Evolutionary conservation across 257 asterid genomes (phyloP).

Genomic region (Nicotiana noctiflora): DNA sequence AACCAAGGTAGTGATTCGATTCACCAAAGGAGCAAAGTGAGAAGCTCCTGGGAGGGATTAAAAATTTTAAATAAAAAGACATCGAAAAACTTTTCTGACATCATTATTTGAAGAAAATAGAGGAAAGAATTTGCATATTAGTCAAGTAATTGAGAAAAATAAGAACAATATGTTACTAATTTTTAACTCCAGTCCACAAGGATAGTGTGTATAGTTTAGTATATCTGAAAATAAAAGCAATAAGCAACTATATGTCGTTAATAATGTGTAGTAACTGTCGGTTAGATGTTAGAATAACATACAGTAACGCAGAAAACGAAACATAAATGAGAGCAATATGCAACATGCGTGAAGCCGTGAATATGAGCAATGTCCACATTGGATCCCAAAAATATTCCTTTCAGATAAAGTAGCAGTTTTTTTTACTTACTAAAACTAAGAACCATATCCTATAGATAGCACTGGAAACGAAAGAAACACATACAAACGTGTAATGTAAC

Average conservation of each 20-base stretch:
- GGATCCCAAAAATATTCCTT: not conserved
- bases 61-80: not conserved
- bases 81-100: too few relatives aligned
- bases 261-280: not conserved
- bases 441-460: not conserved
- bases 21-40: too few relatives aligned
- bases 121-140: not conserved
- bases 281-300: not conserved
- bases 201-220: not conserved
- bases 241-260: not conserved
- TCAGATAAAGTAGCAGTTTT: not conserved
- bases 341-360: not conserved
- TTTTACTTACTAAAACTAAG: not conserved
- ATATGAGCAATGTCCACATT: not conserved
- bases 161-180: not conserved
- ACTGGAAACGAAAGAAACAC: not conserved
- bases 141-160: not conserved
- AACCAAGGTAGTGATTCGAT: too few relatives aligned
- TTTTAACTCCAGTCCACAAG: too few relatives aligned
- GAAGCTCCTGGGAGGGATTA: not conserved
- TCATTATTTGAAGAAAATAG: not conserved
- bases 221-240: not conserved
- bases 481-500: not conserved
- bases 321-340: not conserved
- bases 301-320: not conserved